Percentiles rank a stretch among this genome's conserved stretches.
phyloP scores from a whole-genome alignment of 2,329 filamentous ascomycete species.

The Sordariomycetes sp. region DNA sequence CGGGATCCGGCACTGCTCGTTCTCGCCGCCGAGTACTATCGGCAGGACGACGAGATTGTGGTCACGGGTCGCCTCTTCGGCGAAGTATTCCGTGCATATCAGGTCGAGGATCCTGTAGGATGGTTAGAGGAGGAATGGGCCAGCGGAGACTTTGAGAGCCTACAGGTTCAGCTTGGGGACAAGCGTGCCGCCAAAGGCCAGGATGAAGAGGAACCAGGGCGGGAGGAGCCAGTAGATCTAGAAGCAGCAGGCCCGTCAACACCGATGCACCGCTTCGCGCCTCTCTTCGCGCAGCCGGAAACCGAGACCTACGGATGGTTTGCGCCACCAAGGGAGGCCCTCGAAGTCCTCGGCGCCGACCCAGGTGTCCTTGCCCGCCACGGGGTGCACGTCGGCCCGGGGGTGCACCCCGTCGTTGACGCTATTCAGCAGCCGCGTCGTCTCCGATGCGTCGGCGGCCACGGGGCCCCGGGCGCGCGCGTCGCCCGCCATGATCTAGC shows the following conservation, averaged over 20 bases:
- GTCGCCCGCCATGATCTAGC: neutral
- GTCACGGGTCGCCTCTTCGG: conserved; percentile 46
- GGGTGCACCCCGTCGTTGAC: conserved; percentile 8
- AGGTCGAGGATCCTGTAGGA: conserved; percentile 55
- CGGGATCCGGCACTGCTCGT: conserved; percentile 67
- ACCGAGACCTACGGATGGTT: conserved; percentile 36
- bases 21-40: conserved; percentile 53
- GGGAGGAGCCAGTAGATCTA: conserved; percentile 74
- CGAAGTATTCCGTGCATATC: conserved; percentile 72
- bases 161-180: conserved; percentile 78
- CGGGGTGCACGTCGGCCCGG: neutral
- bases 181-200: conserved; percentile 75
- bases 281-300: neutral
- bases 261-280: neutral
- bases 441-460: conserved; percentile 16
- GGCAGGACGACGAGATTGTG: conserved; percentile 48
- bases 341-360: conserved; percentile 42
- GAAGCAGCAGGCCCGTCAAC: neutral
- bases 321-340: conserved; percentile 46
- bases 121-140: conserved; percentile 4
- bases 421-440: conserved; percentile 22
- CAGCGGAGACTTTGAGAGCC: conserved; percentile 11
- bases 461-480: neutral
- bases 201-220: conserved; percentile 67
- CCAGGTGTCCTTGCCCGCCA: conserved; percentile 25